phyloP scores from a whole-genome alignment of 208 protist genomes.

The Leishmania mexicana region DNA sequence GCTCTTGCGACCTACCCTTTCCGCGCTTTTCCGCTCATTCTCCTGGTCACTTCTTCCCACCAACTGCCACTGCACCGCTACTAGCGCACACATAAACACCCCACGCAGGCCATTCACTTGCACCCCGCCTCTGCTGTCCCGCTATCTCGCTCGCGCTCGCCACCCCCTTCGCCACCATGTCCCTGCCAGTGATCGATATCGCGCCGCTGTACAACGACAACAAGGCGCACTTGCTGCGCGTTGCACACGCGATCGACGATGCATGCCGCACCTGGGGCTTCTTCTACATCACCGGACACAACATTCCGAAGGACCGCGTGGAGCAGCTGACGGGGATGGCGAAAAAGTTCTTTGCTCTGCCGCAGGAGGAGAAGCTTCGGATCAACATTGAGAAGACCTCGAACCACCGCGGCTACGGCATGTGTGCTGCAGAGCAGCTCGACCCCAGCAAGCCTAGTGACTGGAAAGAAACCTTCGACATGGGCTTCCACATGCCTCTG shows the following conservation, averaged over 20 bases:
- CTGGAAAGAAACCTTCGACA: conserved; percentile 80
- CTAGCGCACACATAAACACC: neutral
- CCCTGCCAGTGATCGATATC: conserved; percentile 78
- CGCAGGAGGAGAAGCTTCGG: conserved; percentile 69
- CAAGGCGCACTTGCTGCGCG: conserved; percentile 36
- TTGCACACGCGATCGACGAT: conserved; percentile 65
- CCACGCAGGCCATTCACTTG: neutral
- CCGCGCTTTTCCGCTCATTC: neutral
- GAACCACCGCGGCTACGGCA: conserved; percentile 70
- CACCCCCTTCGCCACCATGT: conserved; percentile 7
- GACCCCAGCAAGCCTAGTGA: conserved; percentile 52
- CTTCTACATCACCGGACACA: conserved; percentile 82
- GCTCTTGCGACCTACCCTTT: neutral
- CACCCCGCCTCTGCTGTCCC: neutral
- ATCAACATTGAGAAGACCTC: conserved; percentile 65
- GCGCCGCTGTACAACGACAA: conserved; percentile 56
- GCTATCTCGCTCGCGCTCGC: neutral
- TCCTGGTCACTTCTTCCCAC: neutral
- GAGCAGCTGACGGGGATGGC: conserved; percentile 55
- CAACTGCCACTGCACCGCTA: neutral
- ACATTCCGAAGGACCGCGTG: conserved; percentile 47
- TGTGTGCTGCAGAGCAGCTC: conserved; percentile 51
- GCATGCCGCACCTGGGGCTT: conserved; percentile 82
- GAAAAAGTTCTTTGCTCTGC: conserved; percentile 57
- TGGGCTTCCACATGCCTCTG: conserved; percentile 50